A percentile compares a stretch with the other conserved stretches of the same genome.
These are phyloP conservation scores for Poterioochromonas sp. DNA, from an alignment of 352 stramenopile genomes.

Conservation along the genomic window DNA sequence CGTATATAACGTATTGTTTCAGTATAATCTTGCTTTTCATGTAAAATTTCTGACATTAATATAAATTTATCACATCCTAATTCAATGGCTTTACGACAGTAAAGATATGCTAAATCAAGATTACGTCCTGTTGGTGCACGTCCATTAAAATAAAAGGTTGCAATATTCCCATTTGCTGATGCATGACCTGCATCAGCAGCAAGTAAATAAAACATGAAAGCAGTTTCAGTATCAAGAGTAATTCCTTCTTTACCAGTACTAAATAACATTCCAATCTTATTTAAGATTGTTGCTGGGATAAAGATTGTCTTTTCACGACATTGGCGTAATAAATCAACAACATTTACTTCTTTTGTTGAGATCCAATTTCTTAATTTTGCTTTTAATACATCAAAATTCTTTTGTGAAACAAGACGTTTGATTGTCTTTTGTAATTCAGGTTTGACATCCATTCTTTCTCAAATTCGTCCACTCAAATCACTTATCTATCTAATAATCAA, in stretches of 20 bases:
- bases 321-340: not conserved
- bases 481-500: too few relatives aligned
- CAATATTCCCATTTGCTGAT: not conserved
- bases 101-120: not conserved
- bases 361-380: slow-evolving; percentile 4
- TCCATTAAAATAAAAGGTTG: not conserved
- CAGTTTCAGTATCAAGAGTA: not conserved
- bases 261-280: not conserved
- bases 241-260: slow-evolving; percentile 1
- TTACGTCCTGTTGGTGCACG: not conserved
- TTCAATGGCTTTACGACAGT: not conserved
- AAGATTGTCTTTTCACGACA: slow-evolving; percentile 16
- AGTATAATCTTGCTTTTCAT: not conserved
- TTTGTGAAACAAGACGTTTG: not conserved
- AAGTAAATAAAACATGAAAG: not conserved
- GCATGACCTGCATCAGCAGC: not conserved
- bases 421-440: slow-evolving; percentile 15
- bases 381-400: slow-evolving; percentile 15
- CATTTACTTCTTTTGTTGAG: not conserved
- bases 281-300: not conserved
- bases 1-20: slow-evolving; percentile 2
- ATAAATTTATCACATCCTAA: not conserved
- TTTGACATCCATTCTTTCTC: slow-evolving; percentile 6
- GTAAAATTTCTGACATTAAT: not conserved
- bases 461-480: too few relatives aligned